Conservation (phyloP, 2,329 filamentous ascomycete genomes). For the Chaetomium sp. region DNA sequence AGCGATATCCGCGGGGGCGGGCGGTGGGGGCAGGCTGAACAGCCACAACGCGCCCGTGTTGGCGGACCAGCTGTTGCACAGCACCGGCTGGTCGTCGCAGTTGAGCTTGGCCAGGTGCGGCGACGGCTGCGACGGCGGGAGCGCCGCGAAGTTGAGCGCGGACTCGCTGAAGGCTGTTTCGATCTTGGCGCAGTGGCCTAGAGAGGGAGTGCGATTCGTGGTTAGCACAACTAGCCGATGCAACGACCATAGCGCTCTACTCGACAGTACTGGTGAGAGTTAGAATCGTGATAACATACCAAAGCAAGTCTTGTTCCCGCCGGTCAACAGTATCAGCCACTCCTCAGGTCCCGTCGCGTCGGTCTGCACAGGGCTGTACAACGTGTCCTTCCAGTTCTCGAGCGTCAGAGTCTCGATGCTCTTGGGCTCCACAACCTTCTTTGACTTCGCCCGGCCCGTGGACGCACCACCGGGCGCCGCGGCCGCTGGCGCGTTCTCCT, state of each 20-base stretch:
- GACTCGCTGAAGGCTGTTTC: conserved; percentile 63
- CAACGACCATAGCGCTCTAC: too few species aligned
- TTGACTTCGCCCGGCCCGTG: conserved; percentile 39
- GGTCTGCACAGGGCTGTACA: conserved; percentile 55
- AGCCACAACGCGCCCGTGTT: conserved; percentile 60
- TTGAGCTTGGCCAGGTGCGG: conserved; percentile 65
- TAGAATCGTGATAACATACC: conserved; percentile 35
- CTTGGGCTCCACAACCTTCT: conserved; percentile 33
- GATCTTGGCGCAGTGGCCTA: conserved; percentile 57
- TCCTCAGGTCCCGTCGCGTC: conserved; percentile 59
- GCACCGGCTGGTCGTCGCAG: conserved; percentile 66
- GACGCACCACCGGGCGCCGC: conserved; percentile 32
- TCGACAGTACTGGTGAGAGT: neutral
- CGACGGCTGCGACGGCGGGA: conserved; percentile 39
- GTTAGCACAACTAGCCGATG: neutral
- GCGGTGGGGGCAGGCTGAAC: conserved; percentile 59
- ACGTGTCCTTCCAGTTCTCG: conserved; percentile 63
- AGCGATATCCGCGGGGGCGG: conserved; percentile 57
- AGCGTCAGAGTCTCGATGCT: conserved; percentile 56
- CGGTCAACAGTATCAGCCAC: conserved; percentile 69
- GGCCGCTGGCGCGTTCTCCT: conserved; percentile 30
- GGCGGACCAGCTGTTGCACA: conserved; percentile 69
- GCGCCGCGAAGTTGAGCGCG: conserved; percentile 54
- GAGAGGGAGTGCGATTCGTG: neutral
- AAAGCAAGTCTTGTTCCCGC: conserved; percentile 72